Conservation (phyloP, 139 green algal genomes). For the Eudorina sp. region DNA sequence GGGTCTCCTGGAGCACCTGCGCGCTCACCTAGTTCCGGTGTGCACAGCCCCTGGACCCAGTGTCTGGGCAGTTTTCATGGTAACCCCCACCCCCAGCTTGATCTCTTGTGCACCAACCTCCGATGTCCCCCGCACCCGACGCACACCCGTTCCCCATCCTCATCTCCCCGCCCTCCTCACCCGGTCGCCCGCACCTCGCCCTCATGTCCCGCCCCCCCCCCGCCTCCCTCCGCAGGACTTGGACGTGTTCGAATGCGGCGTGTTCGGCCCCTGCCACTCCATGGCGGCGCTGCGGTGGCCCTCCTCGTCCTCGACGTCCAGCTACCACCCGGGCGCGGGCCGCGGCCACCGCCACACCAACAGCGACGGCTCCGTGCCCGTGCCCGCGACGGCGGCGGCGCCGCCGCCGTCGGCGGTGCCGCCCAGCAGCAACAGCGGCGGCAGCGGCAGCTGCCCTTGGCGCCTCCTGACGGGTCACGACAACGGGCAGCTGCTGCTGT, state of each 20-base stretch:
- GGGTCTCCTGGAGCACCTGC: too few species aligned
- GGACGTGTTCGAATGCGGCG: slow-evolving; percentile 55
- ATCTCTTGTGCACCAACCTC: too few species aligned
- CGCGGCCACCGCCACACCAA: not conserved
- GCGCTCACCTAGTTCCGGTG: too few species aligned
- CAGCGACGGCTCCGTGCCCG: not conserved
- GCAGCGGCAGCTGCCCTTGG: slow-evolving; percentile 35
- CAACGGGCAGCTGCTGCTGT: slow-evolving; percentile 71
- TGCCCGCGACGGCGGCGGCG: too few species aligned
- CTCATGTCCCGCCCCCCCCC: not conserved
- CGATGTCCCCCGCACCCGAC: too few species aligned
- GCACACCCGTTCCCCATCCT: too few species aligned
- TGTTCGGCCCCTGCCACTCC: slow-evolving; percentile 48
- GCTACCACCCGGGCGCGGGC: not conserved
- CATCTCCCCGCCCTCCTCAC: too few species aligned
- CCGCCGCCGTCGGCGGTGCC: not conserved
- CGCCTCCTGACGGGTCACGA: slow-evolving; percentile 67
- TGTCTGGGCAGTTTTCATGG: too few species aligned
- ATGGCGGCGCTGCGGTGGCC: slow-evolving; percentile 51
- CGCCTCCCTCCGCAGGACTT: slow-evolving; percentile 25
- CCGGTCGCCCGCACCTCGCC: too few species aligned
- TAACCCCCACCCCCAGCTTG: too few species aligned
- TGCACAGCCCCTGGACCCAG: too few species aligned
- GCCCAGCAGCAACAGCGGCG: not conserved
- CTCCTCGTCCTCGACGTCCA: not conserved